Conservation (phyloP, 2,329 filamentous ascomycete genomes). For the Coniochaeta sp. region DNA sequence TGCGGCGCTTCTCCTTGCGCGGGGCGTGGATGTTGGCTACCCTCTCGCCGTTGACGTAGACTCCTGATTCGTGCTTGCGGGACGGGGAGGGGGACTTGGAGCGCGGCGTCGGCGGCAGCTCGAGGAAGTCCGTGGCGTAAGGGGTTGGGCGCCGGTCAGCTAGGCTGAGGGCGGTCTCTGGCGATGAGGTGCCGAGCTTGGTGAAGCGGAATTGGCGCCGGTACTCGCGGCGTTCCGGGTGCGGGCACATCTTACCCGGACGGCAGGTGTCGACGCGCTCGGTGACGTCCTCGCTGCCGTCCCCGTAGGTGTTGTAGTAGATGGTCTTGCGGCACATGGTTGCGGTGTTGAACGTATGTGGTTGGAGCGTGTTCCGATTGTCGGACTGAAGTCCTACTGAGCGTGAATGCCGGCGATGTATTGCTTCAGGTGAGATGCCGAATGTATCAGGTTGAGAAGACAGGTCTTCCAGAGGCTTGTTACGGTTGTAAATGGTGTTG, state of each 20-base stretch:
- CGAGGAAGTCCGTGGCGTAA: slow-evolving; percentile 8
- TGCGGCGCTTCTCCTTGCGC: slow-evolving; percentile 9
- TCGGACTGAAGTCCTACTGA: slow-evolving; percentile 1
- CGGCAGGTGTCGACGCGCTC: slow-evolving; percentile 21
- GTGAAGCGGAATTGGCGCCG: slow-evolving; percentile 17
- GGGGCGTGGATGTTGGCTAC: slow-evolving; percentile 6
- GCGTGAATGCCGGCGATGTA: background rate
- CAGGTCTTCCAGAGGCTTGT: slow-evolving; percentile 3
- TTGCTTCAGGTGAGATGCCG: background rate
- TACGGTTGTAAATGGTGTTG: slow-evolving; percentile 5
- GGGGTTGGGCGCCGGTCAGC: background rate
- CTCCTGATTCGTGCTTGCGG: slow-evolving; percentile 11
- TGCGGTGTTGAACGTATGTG: slow-evolving; percentile 10
- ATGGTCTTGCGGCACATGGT: slow-evolving; percentile 25
- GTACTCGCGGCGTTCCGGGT: slow-evolving; percentile 16
- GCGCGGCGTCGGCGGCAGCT: slow-evolving; percentile 10
- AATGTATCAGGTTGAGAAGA: background rate
- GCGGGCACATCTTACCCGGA: slow-evolving; percentile 18
- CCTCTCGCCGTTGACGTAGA: slow-evolving; percentile 16
- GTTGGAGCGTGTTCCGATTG: slow-evolving; percentile 1
- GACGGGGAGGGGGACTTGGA: slow-evolving; percentile 17
- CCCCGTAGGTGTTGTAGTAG: slow-evolving; percentile 24
- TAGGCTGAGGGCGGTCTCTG: slow-evolving; percentile 1
- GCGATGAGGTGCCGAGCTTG: slow-evolving; percentile 11
- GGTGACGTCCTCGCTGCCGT: slow-evolving; percentile 20